These are phyloP conservation scores for Rhizopogon vinicolor DNA, from an alignment of 768 basidiomycete species.

Conservation along the genomic window DNA sequence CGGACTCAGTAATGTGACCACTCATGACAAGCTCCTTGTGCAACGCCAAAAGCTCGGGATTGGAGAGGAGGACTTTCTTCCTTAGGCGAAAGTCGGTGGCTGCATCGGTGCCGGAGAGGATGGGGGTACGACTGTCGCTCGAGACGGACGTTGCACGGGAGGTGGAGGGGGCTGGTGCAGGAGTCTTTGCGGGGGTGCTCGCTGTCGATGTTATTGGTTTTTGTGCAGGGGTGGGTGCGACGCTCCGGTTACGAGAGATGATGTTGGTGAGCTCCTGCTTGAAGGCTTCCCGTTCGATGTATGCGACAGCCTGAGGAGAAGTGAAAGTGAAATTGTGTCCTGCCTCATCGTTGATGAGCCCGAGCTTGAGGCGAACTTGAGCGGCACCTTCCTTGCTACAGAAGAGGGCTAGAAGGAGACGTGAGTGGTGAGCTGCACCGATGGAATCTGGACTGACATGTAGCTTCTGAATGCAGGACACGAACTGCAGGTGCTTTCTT, in stretches of 20 bases:
- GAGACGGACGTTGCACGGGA: slow-evolving; percentile 64
- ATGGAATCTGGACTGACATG: slow-evolving; percentile 43
- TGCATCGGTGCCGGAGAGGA: slow-evolving; percentile 54
- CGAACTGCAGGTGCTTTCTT: slow-evolving; percentile 60
- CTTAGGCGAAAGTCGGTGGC: slow-evolving; percentile 67
- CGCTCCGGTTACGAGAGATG: slow-evolving; percentile 66
- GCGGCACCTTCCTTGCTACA: slow-evolving; percentile 82
- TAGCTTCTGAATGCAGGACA: slow-evolving; percentile 54
- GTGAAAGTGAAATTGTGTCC: slow-evolving; percentile 84
- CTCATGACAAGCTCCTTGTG: slow-evolving; percentile 87
- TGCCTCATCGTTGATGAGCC: slow-evolving; percentile 59
- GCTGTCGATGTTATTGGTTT: slow-evolving; percentile 18
- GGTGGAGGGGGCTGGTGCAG: slow-evolving; percentile 39
- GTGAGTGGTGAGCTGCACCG: background rate
- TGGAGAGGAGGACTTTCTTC: slow-evolving; percentile 74
- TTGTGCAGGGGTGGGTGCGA: slow-evolving; percentile 17
- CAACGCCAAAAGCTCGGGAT: slow-evolving; percentile 71
- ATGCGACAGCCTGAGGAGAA: slow-evolving; percentile 57
- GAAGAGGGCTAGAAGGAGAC: slow-evolving; percentile 54
- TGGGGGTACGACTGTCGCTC: slow-evolving; percentile 48
- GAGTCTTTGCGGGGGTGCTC: slow-evolving; percentile 22
- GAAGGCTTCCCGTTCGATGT: slow-evolving; percentile 75
- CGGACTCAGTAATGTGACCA: slow-evolving; percentile 82
- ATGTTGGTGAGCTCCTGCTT: slow-evolving; percentile 75
- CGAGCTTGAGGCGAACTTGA: slow-evolving; percentile 76